These are phyloP conservation scores for Ascochyta rabiei DNA, from an alignment of 2,329 filamentous ascomycete species.

Conservation along the genomic window DNA sequence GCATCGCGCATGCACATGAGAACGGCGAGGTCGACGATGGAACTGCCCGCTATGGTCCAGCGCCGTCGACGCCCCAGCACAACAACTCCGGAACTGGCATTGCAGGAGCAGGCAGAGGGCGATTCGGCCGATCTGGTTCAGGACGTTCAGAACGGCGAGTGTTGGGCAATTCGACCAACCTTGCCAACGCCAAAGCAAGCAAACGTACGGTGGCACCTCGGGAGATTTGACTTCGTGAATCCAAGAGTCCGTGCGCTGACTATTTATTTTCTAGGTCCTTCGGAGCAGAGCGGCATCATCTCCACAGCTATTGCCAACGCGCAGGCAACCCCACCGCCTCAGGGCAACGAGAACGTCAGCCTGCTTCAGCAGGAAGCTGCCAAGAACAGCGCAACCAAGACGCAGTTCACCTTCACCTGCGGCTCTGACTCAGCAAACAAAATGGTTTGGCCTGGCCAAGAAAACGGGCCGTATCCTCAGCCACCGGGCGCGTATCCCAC, in stretches of 20 bases:
- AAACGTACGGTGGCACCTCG: constrained; percentile 46
- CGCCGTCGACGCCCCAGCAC: constrained; percentile 59
- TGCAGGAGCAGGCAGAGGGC: constrained; percentile 82
- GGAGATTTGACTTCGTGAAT: constrained; percentile 28
- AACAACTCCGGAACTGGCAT: constrained; percentile 66
- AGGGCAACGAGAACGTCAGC: constrained; percentile 78
- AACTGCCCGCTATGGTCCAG: constrained; percentile 61
- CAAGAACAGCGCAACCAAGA: constrained; percentile 71
- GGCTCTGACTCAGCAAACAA: constrained; percentile 85
- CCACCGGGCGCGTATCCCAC: constrained; percentile 47
- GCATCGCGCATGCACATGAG: constrained; percentile 55
- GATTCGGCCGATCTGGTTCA: constrained; percentile 69
- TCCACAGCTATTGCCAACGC: constrained; percentile 91
- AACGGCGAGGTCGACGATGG: constrained; percentile 53
- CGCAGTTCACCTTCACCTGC: constrained; percentile 96
- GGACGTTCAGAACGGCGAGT: constrained; percentile 53
- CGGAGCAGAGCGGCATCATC: constrained; percentile 77
- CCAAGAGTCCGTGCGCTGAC: constrained; percentile 45
- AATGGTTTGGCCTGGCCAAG: constrained; percentile 73
- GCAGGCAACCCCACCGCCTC: constrained; percentile 54
- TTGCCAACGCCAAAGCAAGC: constrained; percentile 52
- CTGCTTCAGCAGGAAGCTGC: constrained; percentile 73
- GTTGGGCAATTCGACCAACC: constrained; percentile 50
- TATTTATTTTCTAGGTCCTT: constrained; percentile 44
- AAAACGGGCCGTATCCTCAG: constrained; percentile 49